phyloP scores from a whole-genome alignment of 1,284 basidiomycete genomes.

The Mycosarcoma mackinlayi region DNA sequence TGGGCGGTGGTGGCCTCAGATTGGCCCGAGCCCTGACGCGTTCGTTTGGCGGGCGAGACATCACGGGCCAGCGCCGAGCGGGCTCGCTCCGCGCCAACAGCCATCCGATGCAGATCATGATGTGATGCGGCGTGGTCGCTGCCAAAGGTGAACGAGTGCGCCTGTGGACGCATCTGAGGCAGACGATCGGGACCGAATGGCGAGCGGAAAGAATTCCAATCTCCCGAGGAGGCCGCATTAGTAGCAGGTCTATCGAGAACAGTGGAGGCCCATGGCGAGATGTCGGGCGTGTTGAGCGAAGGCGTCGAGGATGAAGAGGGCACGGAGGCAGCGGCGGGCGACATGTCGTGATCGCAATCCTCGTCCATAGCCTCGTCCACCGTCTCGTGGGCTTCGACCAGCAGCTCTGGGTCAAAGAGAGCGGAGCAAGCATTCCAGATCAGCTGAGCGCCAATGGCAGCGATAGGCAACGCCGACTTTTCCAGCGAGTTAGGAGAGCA shows the following conservation, averaged over 20 bases:
- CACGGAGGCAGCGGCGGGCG: conserved; percentile 30
- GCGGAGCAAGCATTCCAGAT: conserved; percentile 61
- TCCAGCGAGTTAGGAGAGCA: conserved; percentile 59
- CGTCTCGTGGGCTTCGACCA: conserved; percentile 34
- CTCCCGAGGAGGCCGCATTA: conserved; percentile 9
- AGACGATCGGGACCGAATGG: conserved; percentile 43
- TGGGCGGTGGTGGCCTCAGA: conserved; percentile 22
- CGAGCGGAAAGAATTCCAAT: conserved; percentile 53
- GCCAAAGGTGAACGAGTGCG: conserved; percentile 38
- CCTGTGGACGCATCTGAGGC: conserved; percentile 38
- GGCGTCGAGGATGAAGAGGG: conserved; percentile 43
- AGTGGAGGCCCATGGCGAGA: conserved; percentile 42
- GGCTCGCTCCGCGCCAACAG: conserved; percentile 45
- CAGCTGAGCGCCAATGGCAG: conserved; percentile 63
- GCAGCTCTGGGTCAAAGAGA: conserved; percentile 46
- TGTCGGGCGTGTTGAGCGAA: conserved; percentile 44
- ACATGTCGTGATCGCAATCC: conserved; percentile 32
- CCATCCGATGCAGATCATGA: conserved; percentile 46
- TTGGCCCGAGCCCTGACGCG: conserved; percentile 34
- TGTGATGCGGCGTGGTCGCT: conserved; percentile 28
- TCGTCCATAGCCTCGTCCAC: conserved; percentile 38
- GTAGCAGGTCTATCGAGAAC: conserved; percentile 24
- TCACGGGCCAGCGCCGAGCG: conserved; percentile 17
- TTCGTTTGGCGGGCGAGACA: conserved; percentile 21
- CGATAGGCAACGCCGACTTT: conserved; percentile 59